These are phyloP conservation scores for Paecilomyces niveus DNA, from an alignment of 2,329 filamentous ascomycete species.

Conservation along the genomic window DNA sequence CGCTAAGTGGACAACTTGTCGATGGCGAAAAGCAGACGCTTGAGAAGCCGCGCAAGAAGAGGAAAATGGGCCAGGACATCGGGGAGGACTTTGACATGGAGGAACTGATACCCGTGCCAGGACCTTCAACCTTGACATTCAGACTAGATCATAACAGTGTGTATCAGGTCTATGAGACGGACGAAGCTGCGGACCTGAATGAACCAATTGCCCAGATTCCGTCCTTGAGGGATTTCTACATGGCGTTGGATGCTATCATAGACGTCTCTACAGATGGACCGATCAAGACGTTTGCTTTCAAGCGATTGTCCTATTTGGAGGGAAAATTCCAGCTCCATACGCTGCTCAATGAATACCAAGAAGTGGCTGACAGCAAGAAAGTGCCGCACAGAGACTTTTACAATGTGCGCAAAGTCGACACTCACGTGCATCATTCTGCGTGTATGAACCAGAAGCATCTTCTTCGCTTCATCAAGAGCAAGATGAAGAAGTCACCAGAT, in stretches of 20 bases:
- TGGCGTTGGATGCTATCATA: slow-evolving; percentile 82
- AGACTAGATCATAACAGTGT: slow-evolving; percentile 76
- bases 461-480: slow-evolving; percentile 97
- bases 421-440: slow-evolving; percentile 96
- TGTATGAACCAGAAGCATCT: slow-evolving; percentile 99
- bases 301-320: slow-evolving; percentile 88
- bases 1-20: slow-evolving; percentile 21
- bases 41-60: slow-evolving; percentile 46
- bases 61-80: slow-evolving; percentile 84
- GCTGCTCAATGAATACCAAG: slow-evolving; percentile 92
- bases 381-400: slow-evolving; percentile 98
- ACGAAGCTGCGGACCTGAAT: slow-evolving; percentile 53
- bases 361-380: slow-evolving; percentile 95
- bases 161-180: slow-evolving; percentile 81
- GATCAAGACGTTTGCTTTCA: slow-evolving; percentile 94
- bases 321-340: slow-evolving; percentile 95
- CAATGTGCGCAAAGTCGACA: slow-evolving; percentile 97
- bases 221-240: slow-evolving; percentile 89
- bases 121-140: slow-evolving; percentile 64
- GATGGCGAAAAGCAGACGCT: slow-evolving; percentile 30
- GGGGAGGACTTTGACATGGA: slow-evolving; percentile 86
- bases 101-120: slow-evolving; percentile 68
- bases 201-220: slow-evolving; percentile 76
- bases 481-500: slow-evolving; percentile 97
- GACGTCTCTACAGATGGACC: slow-evolving; percentile 91